Base-by-base conservation (phyloP, 2,329 filamentous ascomycete species). In the Cryphonectria nitschkei region DNA sequence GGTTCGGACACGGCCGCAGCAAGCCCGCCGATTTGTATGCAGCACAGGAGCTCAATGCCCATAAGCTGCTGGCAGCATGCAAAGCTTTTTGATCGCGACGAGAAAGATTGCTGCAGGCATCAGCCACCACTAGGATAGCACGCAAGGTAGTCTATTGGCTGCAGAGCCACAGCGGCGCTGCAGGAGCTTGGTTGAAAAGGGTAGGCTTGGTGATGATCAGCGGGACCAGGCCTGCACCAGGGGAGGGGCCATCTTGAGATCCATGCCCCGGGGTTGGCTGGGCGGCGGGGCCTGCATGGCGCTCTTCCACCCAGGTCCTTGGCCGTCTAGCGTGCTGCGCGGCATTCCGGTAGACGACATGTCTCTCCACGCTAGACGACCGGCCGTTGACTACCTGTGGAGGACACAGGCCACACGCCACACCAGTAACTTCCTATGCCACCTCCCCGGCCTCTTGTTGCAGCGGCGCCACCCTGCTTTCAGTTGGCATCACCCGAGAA, bases 151-250 rank as follows among this genome's bases (percentile, higher is more conserved):
- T 54, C 34, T 39, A 72, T 70, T 72, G 68, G 68, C 70, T 46
- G 32, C 37, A 34, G 58, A 16, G 41, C 62, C 39, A 41, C 37
- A 34, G 39, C 52, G 19, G 63, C 41, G 34, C 37, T 61, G 68
- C 68, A 67, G 63, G 52, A 50, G 54, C 58, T 69, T 70, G 70
- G 32, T 58, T 67, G 19, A 65, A 68, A 68, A 39, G 9, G 61
- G 70, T 50, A 70, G 70, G 65, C 32, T 39, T 29, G 52, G n/a
- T 52, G 68, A 8, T 54, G 60, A 70, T 70, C 68, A 68, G 61
- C 29, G 52, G 70, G 65, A 4, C 32, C 61, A 9, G 41, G 26
- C 60, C 60, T 70, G 65, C 65, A 68, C 46, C 46, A 32, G 52
- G 34, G 65, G 58, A 70, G 41, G 37, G 65, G 39, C 41, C 65